These are phyloP conservation scores for Amanita subjunquillea DNA, from an alignment of 768 basidiomycete species.

Conservation along the genomic window DNA sequence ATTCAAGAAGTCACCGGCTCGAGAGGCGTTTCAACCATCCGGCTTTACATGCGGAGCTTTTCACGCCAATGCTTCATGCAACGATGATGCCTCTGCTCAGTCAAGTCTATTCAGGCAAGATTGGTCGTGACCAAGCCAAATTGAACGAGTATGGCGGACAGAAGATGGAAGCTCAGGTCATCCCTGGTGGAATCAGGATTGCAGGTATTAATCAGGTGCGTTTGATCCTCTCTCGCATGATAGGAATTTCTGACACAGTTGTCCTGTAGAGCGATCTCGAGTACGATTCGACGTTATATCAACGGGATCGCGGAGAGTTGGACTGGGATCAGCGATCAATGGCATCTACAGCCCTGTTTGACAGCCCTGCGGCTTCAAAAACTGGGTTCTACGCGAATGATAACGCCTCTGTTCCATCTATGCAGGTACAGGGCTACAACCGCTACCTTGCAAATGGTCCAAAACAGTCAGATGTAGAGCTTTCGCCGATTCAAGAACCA, in stretches of 20 bases:
- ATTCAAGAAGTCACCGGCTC: conserved; percentile 62
- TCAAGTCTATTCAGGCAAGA: conserved; percentile 70
- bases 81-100: conserved; percentile 73
- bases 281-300: conserved; percentile 73
- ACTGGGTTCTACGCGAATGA: conserved; percentile 27
- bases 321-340: conserved; percentile 85
- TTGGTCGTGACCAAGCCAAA: conserved; percentile 51
- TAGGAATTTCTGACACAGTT: neutral
- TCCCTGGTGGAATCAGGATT: conserved; percentile 75
- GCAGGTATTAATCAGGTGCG: conserved; percentile 69
- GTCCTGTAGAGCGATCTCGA: conserved; percentile 51
- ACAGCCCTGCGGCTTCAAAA: conserved; percentile 33
- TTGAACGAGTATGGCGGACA: conserved; percentile 73
- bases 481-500: conserved; percentile 33
- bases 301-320: conserved; percentile 71
- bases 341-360: conserved; percentile 46
- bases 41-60: conserved; percentile 75
- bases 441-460: conserved; percentile 46
- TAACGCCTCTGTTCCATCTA: conserved; percentile 5
- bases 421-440: conserved; percentile 36
- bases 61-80: conserved; percentile 82
- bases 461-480: conserved; percentile 34
- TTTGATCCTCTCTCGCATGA: neutral
- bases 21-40: conserved; percentile 95
- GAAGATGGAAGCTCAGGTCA: conserved; percentile 61